phyloP scores from a whole-genome alignment of 2,329 filamentous ascomycete species.

The Aureobasidium sp. region DNA sequence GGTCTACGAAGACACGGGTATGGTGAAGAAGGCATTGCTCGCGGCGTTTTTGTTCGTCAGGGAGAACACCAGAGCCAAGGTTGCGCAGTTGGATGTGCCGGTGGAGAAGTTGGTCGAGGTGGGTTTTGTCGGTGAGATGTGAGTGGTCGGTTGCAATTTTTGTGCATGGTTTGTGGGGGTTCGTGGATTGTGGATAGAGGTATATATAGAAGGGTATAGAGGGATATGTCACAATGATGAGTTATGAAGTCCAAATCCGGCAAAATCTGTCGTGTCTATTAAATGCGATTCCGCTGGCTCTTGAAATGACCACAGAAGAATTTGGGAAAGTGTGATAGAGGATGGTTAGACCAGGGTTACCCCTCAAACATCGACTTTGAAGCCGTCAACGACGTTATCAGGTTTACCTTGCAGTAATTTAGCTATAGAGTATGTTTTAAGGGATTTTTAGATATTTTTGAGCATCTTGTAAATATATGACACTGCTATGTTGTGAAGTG shows the following conservation, averaged over 20 bases:
- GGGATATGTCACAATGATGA: no score
- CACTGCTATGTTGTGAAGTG: neutral
- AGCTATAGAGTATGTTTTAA: no score
- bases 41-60: constrained; percentile 54
- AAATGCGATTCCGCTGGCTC: neutral
- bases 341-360: neutral
- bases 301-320: neutral
- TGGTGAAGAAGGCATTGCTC: constrained; percentile 41
- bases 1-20: constrained; percentile 23
- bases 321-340: neutral
- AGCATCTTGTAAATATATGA: neutral
- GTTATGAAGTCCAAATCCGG: neutral
- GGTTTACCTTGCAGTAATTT: neutral
- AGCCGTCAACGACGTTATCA: neutral
- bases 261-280: neutral
- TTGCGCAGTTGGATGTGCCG: constrained; percentile 52
- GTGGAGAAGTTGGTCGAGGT: constrained; percentile 57
- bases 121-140: constrained; percentile 44
- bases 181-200: no score
- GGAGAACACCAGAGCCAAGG: constrained; percentile 57
- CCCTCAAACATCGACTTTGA: neutral
- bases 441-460: neutral
- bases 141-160: neutral
- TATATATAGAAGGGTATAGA: no score
- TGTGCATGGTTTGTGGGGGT: neutral